phyloP scores from a whole-genome alignment of 768 basidiomycete species.

The Suillus subalutaceus region DNA sequence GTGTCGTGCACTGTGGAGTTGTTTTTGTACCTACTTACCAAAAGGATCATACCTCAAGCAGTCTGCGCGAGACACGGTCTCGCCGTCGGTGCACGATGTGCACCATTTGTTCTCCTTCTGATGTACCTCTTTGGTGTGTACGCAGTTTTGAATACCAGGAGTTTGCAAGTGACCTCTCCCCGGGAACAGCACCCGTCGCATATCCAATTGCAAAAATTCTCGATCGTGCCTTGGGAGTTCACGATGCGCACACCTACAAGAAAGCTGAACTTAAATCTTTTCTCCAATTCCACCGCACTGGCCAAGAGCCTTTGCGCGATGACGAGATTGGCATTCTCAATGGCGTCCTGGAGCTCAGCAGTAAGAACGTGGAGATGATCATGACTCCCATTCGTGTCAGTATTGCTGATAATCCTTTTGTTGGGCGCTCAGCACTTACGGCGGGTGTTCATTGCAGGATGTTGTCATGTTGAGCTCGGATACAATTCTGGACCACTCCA shows the following conservation, averaged over 20 bases:
- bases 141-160: constrained; percentile 10
- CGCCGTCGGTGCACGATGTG: constrained; percentile 75
- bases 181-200: constrained; percentile 66
- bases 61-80: constrained; percentile 80
- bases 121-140: constrained; percentile 62
- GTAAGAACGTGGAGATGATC: constrained; percentile 75
- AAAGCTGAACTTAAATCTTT: constrained; percentile 82
- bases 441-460: constrained; percentile 59
- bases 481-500: constrained; percentile 74
- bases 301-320: constrained; percentile 73
- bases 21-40: not conserved
- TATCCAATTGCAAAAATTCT: constrained; percentile 73
- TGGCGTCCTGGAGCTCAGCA: constrained; percentile 77
- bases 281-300: constrained; percentile 76
- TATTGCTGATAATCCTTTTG: not conserved
- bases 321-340: constrained; percentile 84
- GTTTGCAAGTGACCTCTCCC: not conserved
- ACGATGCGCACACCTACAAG: constrained; percentile 76
- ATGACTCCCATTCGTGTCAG: constrained; percentile 79
- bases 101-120: constrained; percentile 69
- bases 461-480: constrained; percentile 80
- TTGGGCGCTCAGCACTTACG: constrained; percentile 42
- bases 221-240: constrained; percentile 75
- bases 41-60: constrained; percentile 71
- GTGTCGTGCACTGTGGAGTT: no score